Conservation (phyloP, 108 stramenopile species). For the Skeletonema potamos region DNA sequence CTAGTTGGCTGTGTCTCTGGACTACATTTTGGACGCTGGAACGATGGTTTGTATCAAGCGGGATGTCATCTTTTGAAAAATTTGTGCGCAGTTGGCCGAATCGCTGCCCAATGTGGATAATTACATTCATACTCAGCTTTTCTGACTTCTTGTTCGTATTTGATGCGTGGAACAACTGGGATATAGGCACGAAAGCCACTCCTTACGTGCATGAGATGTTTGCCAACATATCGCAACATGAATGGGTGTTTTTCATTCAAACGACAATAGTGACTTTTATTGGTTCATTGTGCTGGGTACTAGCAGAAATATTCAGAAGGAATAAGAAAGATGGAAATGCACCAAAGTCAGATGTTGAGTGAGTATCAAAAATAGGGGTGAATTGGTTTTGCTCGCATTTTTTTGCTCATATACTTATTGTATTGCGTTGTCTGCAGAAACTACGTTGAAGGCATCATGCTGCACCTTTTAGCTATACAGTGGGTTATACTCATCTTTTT, state of each 20-base stretch:
- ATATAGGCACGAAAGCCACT: constrained; percentile 1
- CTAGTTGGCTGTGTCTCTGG: constrained; percentile 59
- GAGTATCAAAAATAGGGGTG: neutral
- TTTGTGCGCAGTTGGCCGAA: constrained; percentile 74
- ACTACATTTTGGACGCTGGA: constrained; percentile 54
- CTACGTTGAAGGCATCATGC: constrained; percentile 51
- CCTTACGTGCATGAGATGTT: constrained; percentile 16
- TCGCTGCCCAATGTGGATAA: constrained; percentile 72
- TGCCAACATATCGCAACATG: constrained; percentile 23
- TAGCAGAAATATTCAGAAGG: constrained; percentile 69
- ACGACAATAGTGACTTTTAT: constrained; percentile 43
- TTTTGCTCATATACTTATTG: neutral
- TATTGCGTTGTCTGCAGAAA: neutral
- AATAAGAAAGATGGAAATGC: constrained; percentile 28
- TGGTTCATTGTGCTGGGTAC: constrained; percentile 46
- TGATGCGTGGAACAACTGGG: constrained; percentile 48
- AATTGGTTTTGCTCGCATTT: neutral
- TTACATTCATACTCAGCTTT: constrained; percentile 51
- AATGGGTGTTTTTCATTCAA: constrained; percentile 55
- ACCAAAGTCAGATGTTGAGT: constrained; percentile 47
- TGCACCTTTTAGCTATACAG: constrained; percentile 46
- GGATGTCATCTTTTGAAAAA: constrained; percentile 43
- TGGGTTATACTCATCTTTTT: constrained; percentile 69
- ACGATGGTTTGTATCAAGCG: constrained; percentile 54
- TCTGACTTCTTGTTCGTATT: constrained; percentile 59